Evolutionary conservation across 2,329 filamentous ascomycete genomes (phyloP), one percentile per base, ranked within the genome.

Genomic region (Fragosphaeria purpurea): DNA sequence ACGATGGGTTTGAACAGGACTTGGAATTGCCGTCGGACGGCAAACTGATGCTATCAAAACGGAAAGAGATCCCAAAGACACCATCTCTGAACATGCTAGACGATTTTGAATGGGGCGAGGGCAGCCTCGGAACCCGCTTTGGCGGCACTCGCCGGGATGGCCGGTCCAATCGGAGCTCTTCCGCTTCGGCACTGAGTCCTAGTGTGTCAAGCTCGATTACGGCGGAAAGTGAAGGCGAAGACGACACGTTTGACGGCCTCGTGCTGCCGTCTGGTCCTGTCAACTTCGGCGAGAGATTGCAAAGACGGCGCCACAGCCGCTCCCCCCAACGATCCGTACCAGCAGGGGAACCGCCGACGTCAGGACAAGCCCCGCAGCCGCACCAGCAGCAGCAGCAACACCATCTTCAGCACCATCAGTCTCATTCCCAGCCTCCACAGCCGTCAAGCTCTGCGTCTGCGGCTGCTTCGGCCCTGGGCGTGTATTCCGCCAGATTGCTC

Each of bases 41-140:
- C 41, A 77, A 81, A 57, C 68, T 90, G 37, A 80, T 74, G 59
- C 72, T 90, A 37, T 81, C 80, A 7, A 79, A 75, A 41, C 73
- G 70, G 53, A 74, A 70, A 60, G 79, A 85, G 38, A 77, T 80
- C 38, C 78, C 82, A 22, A 80, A 78, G 60, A 82, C 81, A 4
- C 79, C 83, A 5, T 73, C 75, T 11, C 66, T 72, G 34, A 77
- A 75, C 55, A 69, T 71, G 47, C 66, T 73, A 53, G 88, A 95
- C 48, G 90, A 95, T 55, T 82, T 95, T 58, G 90, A 96, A 62
- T 95, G 91, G 86, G 88, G 86, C 48, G 93, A 97, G 67, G 90
- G 89, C 50, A 96, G 90, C 64, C 74, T 96, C 53, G 89, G 91
- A 40, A 95, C 91, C 43, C 80, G 91, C 51, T 91, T 90, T 67